Percentiles rank a stretch among this genome's conserved stretches.
Evolutionary conservation across 2,329 filamentous ascomycete species (phyloP).

Genomic region (Alternaria arborescens): DNA sequence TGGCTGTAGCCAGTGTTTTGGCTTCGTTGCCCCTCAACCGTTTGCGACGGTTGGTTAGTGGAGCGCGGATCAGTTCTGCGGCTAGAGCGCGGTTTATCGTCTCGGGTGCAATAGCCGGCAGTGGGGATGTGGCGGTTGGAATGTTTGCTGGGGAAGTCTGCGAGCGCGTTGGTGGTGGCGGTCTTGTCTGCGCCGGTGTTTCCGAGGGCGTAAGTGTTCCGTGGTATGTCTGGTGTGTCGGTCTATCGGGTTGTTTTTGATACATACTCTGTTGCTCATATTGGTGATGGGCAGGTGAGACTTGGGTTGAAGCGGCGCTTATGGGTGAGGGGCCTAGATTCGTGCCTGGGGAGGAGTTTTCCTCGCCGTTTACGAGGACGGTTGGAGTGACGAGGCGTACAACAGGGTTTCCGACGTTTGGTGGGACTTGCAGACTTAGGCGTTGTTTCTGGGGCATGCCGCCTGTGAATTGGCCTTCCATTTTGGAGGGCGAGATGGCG

Average conservation of each 20-base stretch:
- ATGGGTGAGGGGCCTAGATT: slow-evolving; percentile 36
- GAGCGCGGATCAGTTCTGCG: slow-evolving; percentile 58
- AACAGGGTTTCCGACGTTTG: slow-evolving; percentile 65
- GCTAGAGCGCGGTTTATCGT: slow-evolving; percentile 57
- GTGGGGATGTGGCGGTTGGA: not conserved
- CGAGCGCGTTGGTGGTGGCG: slow-evolving; percentile 20
- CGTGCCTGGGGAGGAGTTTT: slow-evolving; percentile 38
- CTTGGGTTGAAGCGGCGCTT: slow-evolving; percentile 30
- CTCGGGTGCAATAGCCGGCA: slow-evolving; percentile 48
- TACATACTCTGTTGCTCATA: slow-evolving; percentile 27
- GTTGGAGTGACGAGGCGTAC: slow-evolving; percentile 69
- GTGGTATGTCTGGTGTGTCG: slow-evolving; percentile 37
- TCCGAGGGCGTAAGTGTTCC: slow-evolving; percentile 41
- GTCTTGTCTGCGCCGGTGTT: slow-evolving; percentile 35
- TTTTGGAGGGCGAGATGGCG: slow-evolving; percentile 42
- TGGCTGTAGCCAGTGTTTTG: slow-evolving; percentile 55
- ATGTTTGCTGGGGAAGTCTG: slow-evolving; percentile 14
- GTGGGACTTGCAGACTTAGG: slow-evolving; percentile 70
- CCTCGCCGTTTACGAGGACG: slow-evolving; percentile 62
- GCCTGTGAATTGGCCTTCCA: slow-evolving; percentile 31
- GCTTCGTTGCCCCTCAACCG: slow-evolving; percentile 57
- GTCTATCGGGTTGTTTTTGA: slow-evolving; percentile 22
- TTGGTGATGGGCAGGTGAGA: slow-evolving; percentile 24
- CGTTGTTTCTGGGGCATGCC: slow-evolving; percentile 55
- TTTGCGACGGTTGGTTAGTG: slow-evolving; percentile 52